Percentiles rank a stretch among this genome's conserved stretches.
Evolutionary conservation across 1,284 basidiomycete species (phyloP).

Genomic region (Cronartium quercuum): DNA sequence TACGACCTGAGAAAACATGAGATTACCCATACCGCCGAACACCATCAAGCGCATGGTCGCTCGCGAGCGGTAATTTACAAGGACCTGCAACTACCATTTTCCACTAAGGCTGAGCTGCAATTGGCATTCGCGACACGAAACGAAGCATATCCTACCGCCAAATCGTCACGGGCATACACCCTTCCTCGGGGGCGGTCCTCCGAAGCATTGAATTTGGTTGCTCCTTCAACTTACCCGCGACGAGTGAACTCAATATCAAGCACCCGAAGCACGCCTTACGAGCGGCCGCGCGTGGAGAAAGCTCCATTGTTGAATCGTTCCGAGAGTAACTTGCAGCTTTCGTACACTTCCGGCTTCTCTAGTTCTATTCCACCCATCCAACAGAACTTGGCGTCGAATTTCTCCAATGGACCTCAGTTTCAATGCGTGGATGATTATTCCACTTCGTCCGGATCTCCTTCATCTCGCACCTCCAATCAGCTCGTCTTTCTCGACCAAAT

Average conservation of each 20-base stretch:
- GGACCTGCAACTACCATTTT: conserved; percentile 18
- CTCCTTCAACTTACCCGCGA: not conserved
- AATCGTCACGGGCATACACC: not conserved
- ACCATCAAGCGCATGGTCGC: conserved; percentile 32
- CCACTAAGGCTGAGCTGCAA: not conserved
- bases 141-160: not conserved
- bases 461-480: not conserved
- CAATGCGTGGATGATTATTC: not conserved
- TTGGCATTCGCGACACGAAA: not conserved
- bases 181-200: not conserved
- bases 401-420: not conserved
- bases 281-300: not conserved
- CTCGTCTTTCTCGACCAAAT: not conserved
- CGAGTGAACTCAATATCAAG: not conserved
- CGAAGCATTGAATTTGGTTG: not conserved
- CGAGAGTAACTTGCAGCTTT: not conserved
- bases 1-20: conserved; percentile 37
- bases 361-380: not conserved
- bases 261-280: not conserved
- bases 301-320: not conserved
- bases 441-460: not conserved
- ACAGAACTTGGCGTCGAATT: not conserved
- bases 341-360: not conserved
- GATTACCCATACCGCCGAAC: conserved; percentile 32
- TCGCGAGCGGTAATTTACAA: conserved; percentile 31